Percentiles rank a stretch among this genome's conserved stretches.
These are phyloP conservation scores for Aspergillus luchuensis DNA, from an alignment of 2,329 filamentous ascomycete species.

Conservation along the genomic window DNA sequence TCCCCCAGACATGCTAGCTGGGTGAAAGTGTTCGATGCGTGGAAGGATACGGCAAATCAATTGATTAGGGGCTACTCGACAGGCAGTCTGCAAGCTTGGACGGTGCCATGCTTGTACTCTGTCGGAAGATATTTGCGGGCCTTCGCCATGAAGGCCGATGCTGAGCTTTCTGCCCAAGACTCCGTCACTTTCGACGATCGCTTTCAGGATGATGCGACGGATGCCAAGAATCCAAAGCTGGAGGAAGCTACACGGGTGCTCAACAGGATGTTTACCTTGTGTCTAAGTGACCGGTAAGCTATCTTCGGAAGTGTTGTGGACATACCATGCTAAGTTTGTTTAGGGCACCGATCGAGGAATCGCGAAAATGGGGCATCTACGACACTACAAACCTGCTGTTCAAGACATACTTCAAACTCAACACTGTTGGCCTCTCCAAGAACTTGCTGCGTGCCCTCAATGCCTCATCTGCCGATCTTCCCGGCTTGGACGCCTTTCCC, in stretches of 20 bases:
- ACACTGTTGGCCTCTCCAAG: slow-evolving; percentile 83
- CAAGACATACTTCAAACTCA: slow-evolving; percentile 97
- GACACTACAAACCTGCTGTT: slow-evolving; percentile 92
- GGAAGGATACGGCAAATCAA: slow-evolving; percentile 79
- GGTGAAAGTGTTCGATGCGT: slow-evolving; percentile 80
- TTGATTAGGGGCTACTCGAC: slow-evolving; percentile 81
- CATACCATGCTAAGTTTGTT: slow-evolving; percentile 1
- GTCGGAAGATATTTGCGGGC: slow-evolving; percentile 82
- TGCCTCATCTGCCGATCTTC: slow-evolving; percentile 78
- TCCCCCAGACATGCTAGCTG: slow-evolving; percentile 61
- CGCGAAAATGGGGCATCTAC: slow-evolving; percentile 97
- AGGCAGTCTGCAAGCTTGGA: slow-evolving; percentile 81
- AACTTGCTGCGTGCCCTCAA: slow-evolving; percentile 84
- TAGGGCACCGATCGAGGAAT: slow-evolving; percentile 80
- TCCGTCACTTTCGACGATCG: slow-evolving; percentile 50
- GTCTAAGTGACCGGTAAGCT: slow-evolving; percentile 79
- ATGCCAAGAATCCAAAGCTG: slow-evolving; percentile 77
- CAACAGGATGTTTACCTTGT: slow-evolving; percentile 89
- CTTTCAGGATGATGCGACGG: slow-evolving; percentile 81
- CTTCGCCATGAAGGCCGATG: slow-evolving; percentile 90
- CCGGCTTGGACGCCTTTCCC: slow-evolving; percentile 75
- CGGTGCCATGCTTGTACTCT: slow-evolving; percentile 84
- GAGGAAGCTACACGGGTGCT: slow-evolving; percentile 89
- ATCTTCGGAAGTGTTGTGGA: not conserved
- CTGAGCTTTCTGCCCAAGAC: slow-evolving; percentile 58